A percentile compares a stretch with the other conserved stretches of the same genome.
Conservation (phyloP, 1,284 basidiomycete species). For the Apiotrichum laibachii region DNA sequence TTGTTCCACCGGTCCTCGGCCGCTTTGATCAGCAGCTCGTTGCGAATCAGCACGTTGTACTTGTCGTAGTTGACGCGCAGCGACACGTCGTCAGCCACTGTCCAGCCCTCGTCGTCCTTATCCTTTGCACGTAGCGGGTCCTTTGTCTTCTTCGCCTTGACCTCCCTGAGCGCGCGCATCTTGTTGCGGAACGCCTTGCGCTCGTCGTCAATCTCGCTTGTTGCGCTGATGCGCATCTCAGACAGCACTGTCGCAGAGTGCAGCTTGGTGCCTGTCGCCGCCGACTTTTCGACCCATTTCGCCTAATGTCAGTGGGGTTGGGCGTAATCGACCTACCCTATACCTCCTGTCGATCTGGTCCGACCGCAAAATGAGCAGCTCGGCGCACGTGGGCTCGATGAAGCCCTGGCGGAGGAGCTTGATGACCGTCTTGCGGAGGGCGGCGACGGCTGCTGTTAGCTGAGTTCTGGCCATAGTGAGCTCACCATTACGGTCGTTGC, state of each 20-base stretch:
- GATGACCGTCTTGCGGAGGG: conserved; percentile 9
- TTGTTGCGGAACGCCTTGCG: conserved; percentile 37
- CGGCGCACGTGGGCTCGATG: conserved; percentile 32
- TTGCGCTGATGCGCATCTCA: conserved; percentile 37
- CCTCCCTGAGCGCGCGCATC: conserved; percentile 27
- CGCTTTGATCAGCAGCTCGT: conserved; percentile 72
- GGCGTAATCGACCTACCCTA: conserved; percentile 19
- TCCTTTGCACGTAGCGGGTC: conserved; percentile 19
- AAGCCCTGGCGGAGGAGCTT: conserved; percentile 29
- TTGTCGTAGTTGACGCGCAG: conserved; percentile 72
- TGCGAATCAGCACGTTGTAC: conserved; percentile 83
- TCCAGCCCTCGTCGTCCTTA: conserved; percentile 18
- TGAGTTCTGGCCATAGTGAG: not conserved
- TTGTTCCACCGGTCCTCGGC: conserved; percentile 75
- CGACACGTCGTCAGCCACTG: conserved; percentile 23
- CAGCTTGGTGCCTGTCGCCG: conserved; percentile 36
- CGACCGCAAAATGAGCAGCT: conserved; percentile 31
- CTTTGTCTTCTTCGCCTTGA: conserved; percentile 31
- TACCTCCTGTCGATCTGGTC: conserved; percentile 35
- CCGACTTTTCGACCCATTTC: conserved; percentile 24
- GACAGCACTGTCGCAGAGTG: conserved; percentile 49
- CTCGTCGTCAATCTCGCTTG: conserved; percentile 44
- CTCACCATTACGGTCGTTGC: conserved; percentile 10
- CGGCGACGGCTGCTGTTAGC: not conserved
- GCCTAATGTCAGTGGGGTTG: conserved; percentile 17